Base-by-base conservation (phyloP, 202 grass and related monocot species). In the Elaeis oleifera region DNA sequence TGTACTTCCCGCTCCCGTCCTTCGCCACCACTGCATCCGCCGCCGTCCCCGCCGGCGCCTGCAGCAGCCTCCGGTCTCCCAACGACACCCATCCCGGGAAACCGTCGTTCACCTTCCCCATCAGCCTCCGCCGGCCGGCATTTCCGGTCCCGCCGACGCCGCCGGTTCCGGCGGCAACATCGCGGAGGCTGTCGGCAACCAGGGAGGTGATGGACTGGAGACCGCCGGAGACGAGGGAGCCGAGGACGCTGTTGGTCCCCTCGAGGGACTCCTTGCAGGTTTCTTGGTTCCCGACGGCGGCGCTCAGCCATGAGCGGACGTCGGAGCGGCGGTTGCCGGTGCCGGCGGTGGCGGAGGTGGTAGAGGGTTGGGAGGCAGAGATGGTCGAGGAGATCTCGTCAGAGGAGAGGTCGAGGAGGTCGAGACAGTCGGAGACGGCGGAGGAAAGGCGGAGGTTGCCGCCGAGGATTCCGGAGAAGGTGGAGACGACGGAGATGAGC, bases 241-340 rank as follows among this genome's bases (percentile, higher is more conserved):
- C 76, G 8, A 88, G 80, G 13, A 36, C 1, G 6, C 76, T 82
- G 22, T 73, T 74, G 15, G 91, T 83, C 0, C 36, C 63, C 58
- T 83, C 79, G 11, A 96, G 72, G 53, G 87, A 73, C 11, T 96
- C 87, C 75, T 85, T 88, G 84, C 91, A 96, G 3, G 87, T 88
- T 60, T 77, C 87, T 75, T 90, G 91, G 71, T 96, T 90, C 31
- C 84, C 79, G 6, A 90, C 76, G 16, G 91, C 91, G 21, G 81
- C 91, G 63, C 87, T 83, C 0, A 96, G 78, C 91, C 91, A 96
- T 3, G 91, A 80, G 49, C 51, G 71, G 49, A 96, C 51, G 73
- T 96, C 87, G 9, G 67, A 78, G 8, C 57, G 53, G 0, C 50
- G 53, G 64, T 90, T 80, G 1, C 84, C 83, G 1, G 87, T 96